Evolutionary conservation across 2,329 filamentous ascomycete species (phyloP), one percentile per base, ranked within the genome.

Genomic region (Xylaria sp.): DNA sequence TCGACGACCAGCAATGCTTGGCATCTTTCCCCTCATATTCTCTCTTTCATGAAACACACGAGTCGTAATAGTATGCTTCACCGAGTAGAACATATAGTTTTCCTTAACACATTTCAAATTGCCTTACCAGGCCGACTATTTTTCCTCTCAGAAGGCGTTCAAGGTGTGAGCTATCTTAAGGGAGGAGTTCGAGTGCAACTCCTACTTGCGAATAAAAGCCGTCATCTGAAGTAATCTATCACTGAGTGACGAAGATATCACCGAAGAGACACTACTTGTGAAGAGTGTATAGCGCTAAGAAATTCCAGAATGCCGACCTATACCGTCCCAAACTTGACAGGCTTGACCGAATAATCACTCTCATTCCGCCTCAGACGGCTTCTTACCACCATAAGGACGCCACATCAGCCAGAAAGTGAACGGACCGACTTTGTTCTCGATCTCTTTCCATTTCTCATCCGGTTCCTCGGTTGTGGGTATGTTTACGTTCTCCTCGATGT

Each of bases 361-460:
- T 44, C 23, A 57, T 31, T 58, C 1, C 2, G 15, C 39, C 7
- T 28, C 37, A 5, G 39, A 58, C 12, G 56, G 46, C 23, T 58
- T 58, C 8, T 44, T 58, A 23, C 39, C 56, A 7, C 56, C 23
- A 46, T 41, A 13, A n/a, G 41, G 73, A 69, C 63, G 70, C 48
- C 58, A 66, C 69, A 71, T 71, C 10, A 68, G 62, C 58, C 62
- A 59, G 65, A 56, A 76, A 1, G 69, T 73, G n/a, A 70, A 75
- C 1, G 79, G 79, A 0, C 81, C 78, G 23, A 84, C 81, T 71
- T 84, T 80, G 1, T 81, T 76, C 48, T 85, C 82, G 0, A 71
- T 48, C 37, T 73, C 70, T 48, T 72, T 74, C 75, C 76, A 77
- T 2, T 64, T 46, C 1, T 75, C 73, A 55, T 78, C 75, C 1